A percentile compares a stretch with the other conserved stretches of the same genome.
Evolutionary conservation across 371 early-diverging fungal genomes (phyloP).

Genomic region (Dinochytrium kinnereticum): DNA sequence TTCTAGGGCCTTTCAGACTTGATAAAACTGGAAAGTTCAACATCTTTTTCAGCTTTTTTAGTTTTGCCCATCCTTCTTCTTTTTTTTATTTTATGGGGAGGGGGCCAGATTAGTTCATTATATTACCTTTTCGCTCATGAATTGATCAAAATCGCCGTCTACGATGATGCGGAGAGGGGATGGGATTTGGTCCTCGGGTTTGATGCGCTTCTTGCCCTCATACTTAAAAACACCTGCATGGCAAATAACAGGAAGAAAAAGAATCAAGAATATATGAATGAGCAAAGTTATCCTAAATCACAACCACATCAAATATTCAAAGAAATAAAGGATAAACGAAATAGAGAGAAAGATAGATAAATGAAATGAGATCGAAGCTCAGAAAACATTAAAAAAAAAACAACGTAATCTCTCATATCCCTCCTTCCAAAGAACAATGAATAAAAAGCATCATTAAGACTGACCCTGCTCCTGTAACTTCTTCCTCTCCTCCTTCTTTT

Average conservation of each 20-base stretch:
- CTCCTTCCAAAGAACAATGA: neutral
- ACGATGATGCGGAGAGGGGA: slow-evolving; percentile 62
- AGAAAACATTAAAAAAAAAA: neutral
- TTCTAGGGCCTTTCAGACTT: neutral
- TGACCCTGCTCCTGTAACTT: slow-evolving; percentile 27
- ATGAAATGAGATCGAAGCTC: neutral
- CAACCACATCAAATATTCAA: no score
- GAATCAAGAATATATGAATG: no score
- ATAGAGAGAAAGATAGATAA: neutral
- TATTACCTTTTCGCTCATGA: slow-evolving; percentile 63
- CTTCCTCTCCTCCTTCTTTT: slow-evolving; percentile 33
- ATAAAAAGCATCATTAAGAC: neutral
- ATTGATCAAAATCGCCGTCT: slow-evolving; percentile 62
- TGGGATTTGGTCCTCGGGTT: slow-evolving; percentile 37
- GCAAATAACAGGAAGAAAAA: no score
- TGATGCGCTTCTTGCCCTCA: slow-evolving; percentile 4
- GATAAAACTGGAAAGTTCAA: no score
- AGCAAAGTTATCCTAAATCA: no score
- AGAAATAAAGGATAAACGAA: neutral
- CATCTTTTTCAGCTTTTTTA: no score
- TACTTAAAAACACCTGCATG: neutral
- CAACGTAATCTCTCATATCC: neutral
- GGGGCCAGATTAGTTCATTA: no score
- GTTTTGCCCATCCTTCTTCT: no score
- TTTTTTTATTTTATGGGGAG: neutral